A percentile compares a stretch with the other conserved stretches of the same genome.
Evolutionary conservation across 768 basidiomycete genomes (phyloP).

Genomic region (Calocybe gangraenosa): DNA sequence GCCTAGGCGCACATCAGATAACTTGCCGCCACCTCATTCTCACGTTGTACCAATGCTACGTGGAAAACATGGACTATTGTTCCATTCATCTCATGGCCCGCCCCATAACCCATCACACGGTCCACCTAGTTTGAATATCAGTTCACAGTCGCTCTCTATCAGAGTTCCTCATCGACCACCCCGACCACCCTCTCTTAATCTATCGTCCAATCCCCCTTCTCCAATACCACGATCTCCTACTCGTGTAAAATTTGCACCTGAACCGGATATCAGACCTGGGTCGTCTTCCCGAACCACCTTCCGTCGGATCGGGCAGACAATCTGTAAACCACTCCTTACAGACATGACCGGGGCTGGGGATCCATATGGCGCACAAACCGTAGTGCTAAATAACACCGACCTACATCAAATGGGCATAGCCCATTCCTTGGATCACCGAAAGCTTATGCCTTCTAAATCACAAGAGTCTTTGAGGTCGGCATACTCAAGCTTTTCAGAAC

Average conservation of each 20-base stretch:
- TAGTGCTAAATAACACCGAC: not conserved
- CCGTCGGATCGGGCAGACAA: not conserved
- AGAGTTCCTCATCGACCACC: constrained; percentile 20
- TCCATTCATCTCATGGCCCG: constrained; percentile 17
- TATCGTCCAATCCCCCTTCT: constrained; percentile 10
- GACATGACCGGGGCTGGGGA: not conserved
- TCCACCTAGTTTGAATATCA: constrained; percentile 16
- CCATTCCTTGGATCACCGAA: not conserved
- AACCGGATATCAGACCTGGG: constrained; percentile 5
- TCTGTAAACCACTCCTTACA: not conserved
- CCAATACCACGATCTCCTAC: constrained; percentile 14
- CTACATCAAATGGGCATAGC: not conserved
- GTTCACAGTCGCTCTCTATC: not conserved
- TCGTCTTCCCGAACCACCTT: constrained; percentile 5
- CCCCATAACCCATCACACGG: constrained; percentile 20
- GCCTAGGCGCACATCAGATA: not conserved
- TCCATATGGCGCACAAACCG: not conserved
- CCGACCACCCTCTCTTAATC: constrained; percentile 26
- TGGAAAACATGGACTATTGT: constrained; percentile 13
- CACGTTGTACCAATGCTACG: constrained; percentile 3
- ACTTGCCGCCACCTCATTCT: not conserved
- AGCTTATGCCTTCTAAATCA: not conserved
- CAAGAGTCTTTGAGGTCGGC: constrained; percentile 12
- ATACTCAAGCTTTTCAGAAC: constrained; percentile 18
- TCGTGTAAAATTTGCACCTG: constrained; percentile 19